Base-by-base conservation (phyloP, 495 filamentous ascomycete genomes). In the Penicillium desertorum region DNA sequence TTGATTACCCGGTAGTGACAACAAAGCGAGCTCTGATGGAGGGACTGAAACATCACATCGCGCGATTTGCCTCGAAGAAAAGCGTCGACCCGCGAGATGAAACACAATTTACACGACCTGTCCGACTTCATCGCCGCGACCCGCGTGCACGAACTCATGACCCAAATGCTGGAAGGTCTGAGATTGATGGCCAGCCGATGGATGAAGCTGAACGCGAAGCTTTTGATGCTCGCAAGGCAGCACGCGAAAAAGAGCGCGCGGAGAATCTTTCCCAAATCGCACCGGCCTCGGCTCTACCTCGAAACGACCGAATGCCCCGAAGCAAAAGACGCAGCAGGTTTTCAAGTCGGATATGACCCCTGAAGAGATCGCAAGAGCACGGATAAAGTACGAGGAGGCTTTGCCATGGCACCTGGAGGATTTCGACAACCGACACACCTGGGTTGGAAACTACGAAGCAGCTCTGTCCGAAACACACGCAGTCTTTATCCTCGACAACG, bases 321-420 rank as follows among this genome's bases (percentile, higher is more conserved):
- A 84, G 61, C 88, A 88, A 65, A 84, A 87, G 64, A 86, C 88
- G 7, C 80, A 84, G 55, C 81, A 82, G 57, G 79, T 85, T 36
- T 86, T 83, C 64, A 88, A 92, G 66, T 90, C 86, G 32, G 83
- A 93, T 66, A 89, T 94, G 73, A 91, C 90, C 0, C 88, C 89
- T 14, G 88, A 89, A 41, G 85, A 92, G 61, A 87, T 90, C 63
- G 91, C 90, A 55, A 81, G 84, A 51, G 81, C 84, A 11, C 84
- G 90, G 45, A 80, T 98, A 20, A 86, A 91, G 58, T 98, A 98
- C 61, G 95, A 98, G 68, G 94, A 98, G 65, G 88, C 90, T 8
- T 74, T 96, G 41, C 95, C 95, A 10, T 98, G 94, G 94, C 92
- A 96, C 67, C 70, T 98, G 46, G 94, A 98, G 65, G 94, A 98